Conservation (phyloP, 2,329 filamentous ascomycete species). For the Cladobotryum protrusum region DNA sequence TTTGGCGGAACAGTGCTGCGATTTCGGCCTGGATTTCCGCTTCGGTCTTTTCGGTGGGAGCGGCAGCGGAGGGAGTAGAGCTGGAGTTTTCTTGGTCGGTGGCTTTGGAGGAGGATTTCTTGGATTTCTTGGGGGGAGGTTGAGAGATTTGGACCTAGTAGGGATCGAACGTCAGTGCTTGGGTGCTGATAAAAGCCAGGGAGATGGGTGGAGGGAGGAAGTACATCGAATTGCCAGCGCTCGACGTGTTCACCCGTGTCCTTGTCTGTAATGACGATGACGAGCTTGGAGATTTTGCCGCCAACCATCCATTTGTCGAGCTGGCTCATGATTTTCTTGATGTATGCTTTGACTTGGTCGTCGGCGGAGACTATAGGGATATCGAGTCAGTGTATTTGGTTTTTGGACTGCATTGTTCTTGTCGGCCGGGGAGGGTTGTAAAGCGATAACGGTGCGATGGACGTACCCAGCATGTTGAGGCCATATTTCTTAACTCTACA, state of each 20-base stretch:
- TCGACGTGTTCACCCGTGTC: slow-evolving; percentile 95
- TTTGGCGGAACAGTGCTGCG: slow-evolving; percentile 93
- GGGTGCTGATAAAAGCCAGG: not conserved
- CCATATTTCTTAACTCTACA: slow-evolving; percentile 94
- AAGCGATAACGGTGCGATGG: no score
- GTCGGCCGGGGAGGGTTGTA: not conserved
- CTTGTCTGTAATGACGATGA: slow-evolving; percentile 94
- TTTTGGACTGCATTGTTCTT: slow-evolving; percentile 4
- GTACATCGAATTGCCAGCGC: slow-evolving; percentile 94
- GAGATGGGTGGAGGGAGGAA: slow-evolving; percentile 12
- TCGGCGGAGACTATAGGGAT: slow-evolving; percentile 68
- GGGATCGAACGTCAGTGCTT: not conserved
- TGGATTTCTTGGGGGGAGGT: slow-evolving; percentile 28
- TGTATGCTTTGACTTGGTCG: slow-evolving; percentile 97
- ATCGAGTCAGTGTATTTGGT: not conserved
- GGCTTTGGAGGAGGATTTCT: slow-evolving; percentile 44
- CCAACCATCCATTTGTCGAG: slow-evolving; percentile 96
- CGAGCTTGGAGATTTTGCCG: slow-evolving; percentile 94
- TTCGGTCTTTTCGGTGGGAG: slow-evolving; percentile 70
- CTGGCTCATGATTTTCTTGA: slow-evolving; percentile 98
- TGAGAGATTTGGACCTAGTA: slow-evolving; percentile 21
- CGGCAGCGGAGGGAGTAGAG: slow-evolving; percentile 26
- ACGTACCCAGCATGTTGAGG: slow-evolving; percentile 82
- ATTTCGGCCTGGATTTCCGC: slow-evolving; percentile 93
- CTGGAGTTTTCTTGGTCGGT: slow-evolving; percentile 64